phyloP scores from a whole-genome alignment of 2,329 filamentous ascomycete species.

The Cercospora sojina region DNA sequence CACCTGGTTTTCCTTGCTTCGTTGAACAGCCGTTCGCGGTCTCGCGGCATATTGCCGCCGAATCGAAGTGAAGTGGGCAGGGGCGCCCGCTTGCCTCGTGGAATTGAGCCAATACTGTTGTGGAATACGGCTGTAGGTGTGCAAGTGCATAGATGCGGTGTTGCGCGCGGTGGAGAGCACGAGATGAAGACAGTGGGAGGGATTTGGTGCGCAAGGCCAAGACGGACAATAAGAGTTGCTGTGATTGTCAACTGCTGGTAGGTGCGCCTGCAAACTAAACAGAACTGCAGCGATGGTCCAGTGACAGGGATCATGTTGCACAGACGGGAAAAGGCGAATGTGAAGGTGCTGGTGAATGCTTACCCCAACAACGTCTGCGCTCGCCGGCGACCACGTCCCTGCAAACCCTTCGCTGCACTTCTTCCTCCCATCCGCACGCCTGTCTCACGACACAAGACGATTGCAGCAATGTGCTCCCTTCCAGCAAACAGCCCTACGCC shows the following conservation, averaged over 20 bases:
- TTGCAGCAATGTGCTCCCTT: neutral
- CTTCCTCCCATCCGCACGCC: neutral
- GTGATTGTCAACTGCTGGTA: neutral
- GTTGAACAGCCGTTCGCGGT: constrained; percentile 21
- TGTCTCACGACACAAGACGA: neutral
- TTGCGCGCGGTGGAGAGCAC: neutral
- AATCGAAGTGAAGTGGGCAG: neutral
- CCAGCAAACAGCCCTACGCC: neutral
- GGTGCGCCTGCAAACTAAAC: neutral
- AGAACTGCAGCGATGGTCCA: neutral
- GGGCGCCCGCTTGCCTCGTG: neutral
- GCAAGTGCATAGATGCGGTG: constrained; percentile 11
- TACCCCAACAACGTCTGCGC: neutral
- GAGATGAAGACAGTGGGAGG: neutral
- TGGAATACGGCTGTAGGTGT: constrained; percentile 7
- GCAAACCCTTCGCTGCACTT: neutral
- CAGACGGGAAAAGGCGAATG: neutral
- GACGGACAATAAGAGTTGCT: neutral
- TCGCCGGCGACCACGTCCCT: neutral
- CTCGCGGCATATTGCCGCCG: neutral
- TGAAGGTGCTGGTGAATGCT: constrained; percentile 5
- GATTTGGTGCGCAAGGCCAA: neutral
- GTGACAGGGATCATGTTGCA: neutral
- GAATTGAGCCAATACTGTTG: constrained; percentile 2
- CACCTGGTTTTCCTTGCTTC: constrained; percentile 19